Conservation (phyloP, 345 rosid genomes). For the Mangifera indica region DNA sequence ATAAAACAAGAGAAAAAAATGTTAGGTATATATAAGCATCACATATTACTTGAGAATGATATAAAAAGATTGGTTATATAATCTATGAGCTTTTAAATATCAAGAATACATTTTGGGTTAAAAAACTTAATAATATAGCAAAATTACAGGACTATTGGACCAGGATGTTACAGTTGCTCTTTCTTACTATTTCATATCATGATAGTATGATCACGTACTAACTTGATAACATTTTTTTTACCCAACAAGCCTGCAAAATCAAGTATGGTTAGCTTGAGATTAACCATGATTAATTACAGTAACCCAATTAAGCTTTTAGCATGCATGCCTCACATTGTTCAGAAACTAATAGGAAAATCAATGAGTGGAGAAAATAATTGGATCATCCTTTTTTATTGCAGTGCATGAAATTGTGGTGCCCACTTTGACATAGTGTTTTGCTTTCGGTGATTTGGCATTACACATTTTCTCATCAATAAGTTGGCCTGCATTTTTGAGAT, state of each 20-base stretch:
- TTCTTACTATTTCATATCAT: no score
- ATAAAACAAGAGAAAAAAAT: no score
- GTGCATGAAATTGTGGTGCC: slow-evolving; percentile 21
- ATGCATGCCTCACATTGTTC: no score
- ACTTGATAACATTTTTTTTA: not conserved
- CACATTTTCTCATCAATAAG: slow-evolving; percentile 4
- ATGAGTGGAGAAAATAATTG: not conserved
- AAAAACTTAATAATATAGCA: no score
- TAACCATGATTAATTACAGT: not conserved
- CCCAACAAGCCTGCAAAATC: slow-evolving; percentile 8
- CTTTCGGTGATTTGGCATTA: slow-evolving; percentile 35
- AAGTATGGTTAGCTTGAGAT: slow-evolving; percentile 17
- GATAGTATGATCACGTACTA: no score
- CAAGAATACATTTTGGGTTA: no score
- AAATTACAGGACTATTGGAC: no score
- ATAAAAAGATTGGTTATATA: no score
- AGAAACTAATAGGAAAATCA: not conserved
- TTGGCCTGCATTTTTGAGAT: slow-evolving; percentile 3
- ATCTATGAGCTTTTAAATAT: no score
- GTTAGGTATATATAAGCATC: no score
- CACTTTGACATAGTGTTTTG: slow-evolving; percentile 13
- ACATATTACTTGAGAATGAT: no score
- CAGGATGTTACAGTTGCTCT: no score
- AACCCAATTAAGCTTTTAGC: not conserved
- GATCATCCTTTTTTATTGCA: not conserved